Percentiles rank a stretch among this genome's conserved stretches.
Evolutionary conservation across 495 filamentous ascomycete genomes (phyloP).

Genomic region (Penicillium dipodomyicola): DNA sequence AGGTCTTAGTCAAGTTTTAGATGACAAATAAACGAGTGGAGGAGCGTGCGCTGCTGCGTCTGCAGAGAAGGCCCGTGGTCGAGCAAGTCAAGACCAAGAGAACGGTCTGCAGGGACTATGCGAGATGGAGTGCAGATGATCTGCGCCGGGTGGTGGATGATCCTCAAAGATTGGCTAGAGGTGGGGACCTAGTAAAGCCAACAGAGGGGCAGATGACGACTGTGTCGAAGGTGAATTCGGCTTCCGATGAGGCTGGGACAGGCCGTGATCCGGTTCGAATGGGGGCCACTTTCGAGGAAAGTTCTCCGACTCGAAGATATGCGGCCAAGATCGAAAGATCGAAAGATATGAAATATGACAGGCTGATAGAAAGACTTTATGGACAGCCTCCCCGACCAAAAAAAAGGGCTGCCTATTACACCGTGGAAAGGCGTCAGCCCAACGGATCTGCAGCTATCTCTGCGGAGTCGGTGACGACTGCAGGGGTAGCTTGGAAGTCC

Average conservation of each 20-base stretch:
- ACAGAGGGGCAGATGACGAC: conserved; percentile 41
- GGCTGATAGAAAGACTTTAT: neutral
- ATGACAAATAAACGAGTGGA: conserved; percentile 20
- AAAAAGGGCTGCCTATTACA: conserved; percentile 16
- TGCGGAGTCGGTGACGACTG: conserved; percentile 2
- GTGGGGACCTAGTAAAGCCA: conserved; percentile 29
- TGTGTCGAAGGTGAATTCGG: conserved; percentile 33
- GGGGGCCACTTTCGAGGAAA: conserved; percentile 9
- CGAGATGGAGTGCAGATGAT: conserved; percentile 59
- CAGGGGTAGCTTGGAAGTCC: conserved; percentile 4
- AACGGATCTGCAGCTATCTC: conserved; percentile 18
- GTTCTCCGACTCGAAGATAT: conserved; percentile 7
- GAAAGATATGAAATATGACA: neutral
- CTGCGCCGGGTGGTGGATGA: conserved; percentile 36
- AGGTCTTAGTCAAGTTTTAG: conserved; percentile 1
- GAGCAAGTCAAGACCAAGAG: conserved; percentile 25
- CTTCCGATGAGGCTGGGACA: conserved; percentile 28
- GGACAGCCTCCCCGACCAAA: neutral
- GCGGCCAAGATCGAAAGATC: neutral
- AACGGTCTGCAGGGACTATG: conserved; percentile 47
- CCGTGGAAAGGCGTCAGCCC: neutral
- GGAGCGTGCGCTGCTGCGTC: conserved; percentile 22
- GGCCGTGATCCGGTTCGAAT: conserved; percentile 19
- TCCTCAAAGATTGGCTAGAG: conserved; percentile 28
- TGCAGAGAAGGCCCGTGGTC: conserved; percentile 28